A percentile compares a stretch with the other conserved stretches of the same genome.
Evolutionary conservation across 1,139 yeast genomes (phyloP).

Genomic region (Hyphopichia fennica): DNA sequence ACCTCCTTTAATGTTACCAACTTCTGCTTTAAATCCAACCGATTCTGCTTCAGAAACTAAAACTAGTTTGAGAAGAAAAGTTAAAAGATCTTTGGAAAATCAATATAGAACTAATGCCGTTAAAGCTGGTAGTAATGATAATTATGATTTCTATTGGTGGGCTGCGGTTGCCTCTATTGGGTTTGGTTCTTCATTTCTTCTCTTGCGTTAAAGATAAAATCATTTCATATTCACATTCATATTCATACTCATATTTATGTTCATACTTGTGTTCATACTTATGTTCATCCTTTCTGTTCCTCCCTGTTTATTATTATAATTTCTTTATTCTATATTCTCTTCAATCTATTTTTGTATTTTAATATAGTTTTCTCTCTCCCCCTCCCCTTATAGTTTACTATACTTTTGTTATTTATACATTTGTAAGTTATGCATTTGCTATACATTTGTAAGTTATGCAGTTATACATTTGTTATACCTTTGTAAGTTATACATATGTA

Average conservation of each 20-base stretch:
- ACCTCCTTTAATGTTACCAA: slow-evolving; percentile 97
- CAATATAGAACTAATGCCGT: slow-evolving; percentile 76
- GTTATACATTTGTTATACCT: no score
- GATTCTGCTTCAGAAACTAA: slow-evolving; percentile 39
- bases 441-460: no score
- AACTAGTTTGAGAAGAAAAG: slow-evolving; percentile 43
- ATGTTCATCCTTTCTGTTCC: no score
- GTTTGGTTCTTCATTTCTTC: slow-evolving; percentile 22
- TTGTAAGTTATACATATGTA: no score
- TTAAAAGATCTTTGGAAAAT: slow-evolving; percentile 77
- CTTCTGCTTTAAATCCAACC: slow-evolving; percentile 87
- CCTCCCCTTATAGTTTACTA: no score
- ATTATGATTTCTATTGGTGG: slow-evolving; percentile 50
- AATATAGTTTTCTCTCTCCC: no score
- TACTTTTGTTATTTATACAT: no score
- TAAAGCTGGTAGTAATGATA: slow-evolving; percentile 40
- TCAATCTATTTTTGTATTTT: no score
- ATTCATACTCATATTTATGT: no score
- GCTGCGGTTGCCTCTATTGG: slow-evolving; percentile 30
- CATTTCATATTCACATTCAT: neutral
- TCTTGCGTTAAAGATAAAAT: slow-evolving; percentile 14
- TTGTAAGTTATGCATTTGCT: no score
- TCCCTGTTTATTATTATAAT: no score
- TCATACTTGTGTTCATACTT: neutral
- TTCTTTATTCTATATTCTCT: no score